These are phyloP conservation scores for Annulohypoxylon truncatum DNA, from an alignment of 2,329 filamentous ascomycete genomes.

Conservation along the genomic window DNA sequence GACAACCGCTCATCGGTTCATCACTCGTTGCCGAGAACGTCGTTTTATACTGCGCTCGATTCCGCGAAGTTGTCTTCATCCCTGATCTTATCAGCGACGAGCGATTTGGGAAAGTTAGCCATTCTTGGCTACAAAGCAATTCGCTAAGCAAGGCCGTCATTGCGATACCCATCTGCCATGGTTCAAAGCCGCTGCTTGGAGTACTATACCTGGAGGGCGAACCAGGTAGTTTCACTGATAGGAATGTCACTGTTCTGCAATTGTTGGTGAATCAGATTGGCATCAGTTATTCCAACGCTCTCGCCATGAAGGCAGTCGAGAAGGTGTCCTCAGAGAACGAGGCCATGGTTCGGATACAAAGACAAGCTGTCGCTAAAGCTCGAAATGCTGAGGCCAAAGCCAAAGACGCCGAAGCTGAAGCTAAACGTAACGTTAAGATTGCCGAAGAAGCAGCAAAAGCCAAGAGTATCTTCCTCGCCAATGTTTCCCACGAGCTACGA, in stretches of 20 bases:
- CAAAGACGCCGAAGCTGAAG: constrained; percentile 79
- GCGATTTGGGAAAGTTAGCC: constrained; percentile 79
- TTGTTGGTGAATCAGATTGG: constrained; percentile 83
- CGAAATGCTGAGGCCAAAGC: constrained; percentile 80
- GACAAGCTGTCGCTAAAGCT: constrained; percentile 77
- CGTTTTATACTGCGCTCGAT: constrained; percentile 80
- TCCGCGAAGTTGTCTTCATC: constrained; percentile 79
- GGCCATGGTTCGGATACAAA: constrained; percentile 82
- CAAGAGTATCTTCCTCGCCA: constrained; percentile 83
- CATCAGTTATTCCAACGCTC: constrained; percentile 76
- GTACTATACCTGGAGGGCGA: constrained; percentile 81
- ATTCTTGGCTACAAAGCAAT: constrained; percentile 75
- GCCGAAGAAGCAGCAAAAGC: constrained; percentile 86
- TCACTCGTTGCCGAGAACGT: constrained; percentile 80
- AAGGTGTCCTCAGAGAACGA: constrained; percentile 82
- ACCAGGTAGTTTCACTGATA: constrained; percentile 80
- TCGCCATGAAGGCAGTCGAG: constrained; percentile 76
- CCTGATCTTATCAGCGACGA: constrained; percentile 80
- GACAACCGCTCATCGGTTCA: constrained; percentile 72
- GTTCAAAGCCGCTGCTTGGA: constrained; percentile 75
- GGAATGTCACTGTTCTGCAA: constrained; percentile 73
- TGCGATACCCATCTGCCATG: constrained; percentile 82
- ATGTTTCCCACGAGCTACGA: constrained; percentile 83
- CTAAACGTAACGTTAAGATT: constrained; percentile 81
- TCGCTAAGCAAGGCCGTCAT: constrained; percentile 80